These are phyloP conservation scores for Coccomyxa sp. DNA, from an alignment of 139 green algal species.

Conservation along the genomic window DNA sequence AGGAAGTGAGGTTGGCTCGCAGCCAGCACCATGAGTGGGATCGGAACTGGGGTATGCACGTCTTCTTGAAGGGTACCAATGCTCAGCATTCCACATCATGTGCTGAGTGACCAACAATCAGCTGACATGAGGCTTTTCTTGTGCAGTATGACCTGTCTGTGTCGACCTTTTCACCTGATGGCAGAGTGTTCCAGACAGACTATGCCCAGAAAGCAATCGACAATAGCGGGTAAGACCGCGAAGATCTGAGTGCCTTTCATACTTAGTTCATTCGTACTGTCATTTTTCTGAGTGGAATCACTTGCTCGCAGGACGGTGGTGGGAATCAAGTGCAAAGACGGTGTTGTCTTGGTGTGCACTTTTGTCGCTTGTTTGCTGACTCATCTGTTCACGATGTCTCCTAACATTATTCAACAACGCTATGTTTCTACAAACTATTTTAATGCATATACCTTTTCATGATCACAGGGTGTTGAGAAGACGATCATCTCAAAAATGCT, in stretches of 20 bases:
- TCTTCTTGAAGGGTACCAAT: not conserved
- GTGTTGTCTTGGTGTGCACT: slow-evolving; percentile 85
- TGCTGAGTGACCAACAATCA: not conserved
- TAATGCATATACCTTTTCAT: no score
- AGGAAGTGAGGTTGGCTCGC: no score
- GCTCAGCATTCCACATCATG: not conserved
- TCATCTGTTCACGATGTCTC: no score
- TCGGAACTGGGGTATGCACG: not conserved
- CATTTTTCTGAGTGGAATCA: not conserved
- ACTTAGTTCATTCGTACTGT: not conserved
- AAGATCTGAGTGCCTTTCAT: not conserved
- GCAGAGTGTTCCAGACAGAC: slow-evolving; percentile 96
- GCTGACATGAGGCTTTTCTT: not conserved
- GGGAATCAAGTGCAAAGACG: slow-evolving; percentile 92
- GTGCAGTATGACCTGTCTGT: slow-evolving; percentile 93
- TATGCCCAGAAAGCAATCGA: slow-evolving; percentile 99
- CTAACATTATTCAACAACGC: no score
- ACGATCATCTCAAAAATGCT: slow-evolving; percentile 94
- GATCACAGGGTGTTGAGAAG: slow-evolving; percentile 86
- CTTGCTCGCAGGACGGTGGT: slow-evolving; percentile 78
- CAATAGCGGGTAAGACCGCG: slow-evolving; percentile 67
- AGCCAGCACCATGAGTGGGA: not conserved
- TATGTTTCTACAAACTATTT: no score
- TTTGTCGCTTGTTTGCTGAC: not conserved
- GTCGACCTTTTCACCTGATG: slow-evolving; percentile 96